phyloP scores from a whole-genome alignment of 164 flowering plant genomes.

The Paratinospora sagittata region DNA sequence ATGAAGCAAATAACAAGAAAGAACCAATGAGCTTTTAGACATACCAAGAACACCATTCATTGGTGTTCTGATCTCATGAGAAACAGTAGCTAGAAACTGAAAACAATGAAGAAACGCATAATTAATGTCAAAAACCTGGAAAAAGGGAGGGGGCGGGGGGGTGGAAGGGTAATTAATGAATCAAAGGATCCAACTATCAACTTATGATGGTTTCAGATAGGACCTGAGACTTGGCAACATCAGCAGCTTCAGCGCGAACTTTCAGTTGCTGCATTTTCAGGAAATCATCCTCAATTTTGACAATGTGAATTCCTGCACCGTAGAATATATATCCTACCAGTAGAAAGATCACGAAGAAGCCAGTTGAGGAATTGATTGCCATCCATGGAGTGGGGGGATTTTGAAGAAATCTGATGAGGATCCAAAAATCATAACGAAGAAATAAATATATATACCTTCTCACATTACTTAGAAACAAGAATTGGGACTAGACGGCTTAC shows the following conservation, averaged over 20 bases:
- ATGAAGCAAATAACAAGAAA: not conserved
- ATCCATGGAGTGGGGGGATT: slow-evolving; percentile 66
- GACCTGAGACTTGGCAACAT: slow-evolving; percentile 95
- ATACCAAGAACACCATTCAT: slow-evolving; percentile 97
- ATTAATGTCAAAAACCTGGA: not conserved
- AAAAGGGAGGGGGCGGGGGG: not conserved
- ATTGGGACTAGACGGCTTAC: slow-evolving; percentile 30
- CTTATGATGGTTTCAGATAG: slow-evolving; percentile 1
- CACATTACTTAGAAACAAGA: not conserved
- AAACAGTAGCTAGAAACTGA: slow-evolving; percentile 96
- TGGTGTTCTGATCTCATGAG: slow-evolving; percentile 95
- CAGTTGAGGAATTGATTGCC: slow-evolving; percentile 48
- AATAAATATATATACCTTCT: not conserved
- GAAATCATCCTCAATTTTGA: slow-evolving; percentile 81
- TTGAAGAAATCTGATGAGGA: slow-evolving; percentile 53
- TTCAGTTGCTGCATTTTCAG: slow-evolving; percentile 71
- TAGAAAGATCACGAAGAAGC: slow-evolving; percentile 56
- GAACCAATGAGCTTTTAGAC: slow-evolving; percentile 9
- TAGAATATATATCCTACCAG: slow-evolving; percentile 66
- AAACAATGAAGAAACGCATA: slow-evolving; percentile 9
- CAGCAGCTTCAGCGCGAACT: slow-evolving; percentile 91
- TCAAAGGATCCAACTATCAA: not conserved
- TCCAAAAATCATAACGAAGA: slow-evolving; percentile 3
- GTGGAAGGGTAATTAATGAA: not conserved
- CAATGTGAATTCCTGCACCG: slow-evolving; percentile 62